Conservation (phyloP, 768 basidiomycete species). For the Pleurotus djamor region DNA sequence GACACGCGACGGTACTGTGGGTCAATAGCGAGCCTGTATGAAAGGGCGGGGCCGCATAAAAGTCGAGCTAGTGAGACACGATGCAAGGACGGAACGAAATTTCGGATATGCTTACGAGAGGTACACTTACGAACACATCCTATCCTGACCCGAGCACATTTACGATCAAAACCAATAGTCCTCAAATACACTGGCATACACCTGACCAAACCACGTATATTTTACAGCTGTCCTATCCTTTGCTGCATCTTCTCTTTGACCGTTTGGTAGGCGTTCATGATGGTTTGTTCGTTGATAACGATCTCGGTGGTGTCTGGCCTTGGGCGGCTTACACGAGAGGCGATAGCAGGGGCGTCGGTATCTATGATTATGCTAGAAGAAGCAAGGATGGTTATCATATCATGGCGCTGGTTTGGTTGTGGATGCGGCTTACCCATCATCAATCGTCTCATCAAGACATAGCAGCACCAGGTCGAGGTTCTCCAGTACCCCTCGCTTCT, state of each 20-base stretch:
- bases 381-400: not conserved
- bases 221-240: slow-evolving; percentile 74
- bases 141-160: not conserved
- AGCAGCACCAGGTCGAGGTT: slow-evolving; percentile 91
- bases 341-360: slow-evolving; percentile 94
- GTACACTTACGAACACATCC: not conserved
- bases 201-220: not conserved
- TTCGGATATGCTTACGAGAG: not conserved
- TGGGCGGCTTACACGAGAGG: slow-evolving; percentile 89
- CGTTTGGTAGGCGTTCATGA: slow-evolving; percentile 90
- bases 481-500: slow-evolving; percentile 93
- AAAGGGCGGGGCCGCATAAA: not conserved
- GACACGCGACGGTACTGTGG: too few relatives aligned
- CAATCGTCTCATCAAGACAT: slow-evolving; percentile 95
- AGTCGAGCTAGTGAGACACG: not conserved
- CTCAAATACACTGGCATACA: not conserved
- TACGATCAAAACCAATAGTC: not conserved
- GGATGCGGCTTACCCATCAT: slow-evolving; percentile 79
- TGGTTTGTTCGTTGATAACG: slow-evolving; percentile 97
- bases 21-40: not conserved
- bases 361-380: slow-evolving; percentile 85
- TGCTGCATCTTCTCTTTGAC: slow-evolving; percentile 85
- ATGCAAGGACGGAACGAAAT: not conserved
- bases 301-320: slow-evolving; percentile 94
- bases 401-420: too few relatives aligned